Evolutionary conservation across 371 early-diverging fungal species (phyloP), one percentile per base, ranked within the genome.

Genomic region (Mortierella sp.): DNA sequence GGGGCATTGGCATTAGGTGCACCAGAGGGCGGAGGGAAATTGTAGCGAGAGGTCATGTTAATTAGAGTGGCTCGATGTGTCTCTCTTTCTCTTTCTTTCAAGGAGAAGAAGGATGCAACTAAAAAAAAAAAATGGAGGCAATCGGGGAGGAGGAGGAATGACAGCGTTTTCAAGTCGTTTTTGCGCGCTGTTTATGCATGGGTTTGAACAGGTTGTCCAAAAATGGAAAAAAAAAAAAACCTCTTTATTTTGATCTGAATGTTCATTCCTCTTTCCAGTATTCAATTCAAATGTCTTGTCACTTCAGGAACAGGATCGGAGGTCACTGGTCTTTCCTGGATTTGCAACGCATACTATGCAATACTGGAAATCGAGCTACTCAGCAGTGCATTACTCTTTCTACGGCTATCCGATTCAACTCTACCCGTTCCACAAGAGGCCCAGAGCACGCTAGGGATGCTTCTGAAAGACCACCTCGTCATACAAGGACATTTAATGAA

Each of bases 1-100:
- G 82, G 72, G 5, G 69, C 66, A 49, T 76, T 82, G 51, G 79
- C 71, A 58, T 82, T 82, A 19, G 83, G 79, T 29, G 81, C 75
- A 6, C 81, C 81, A 19, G 75, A 71, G 31, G 81, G 75, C 6
- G 81, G 75, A 17, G 80, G 75, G 61, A 75, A 80, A 62, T 55
- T 74, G 75, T 74, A 79, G 59, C 62, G 72, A 3, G 69, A 43
- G 57, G 62, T 56, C 61, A 59, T 65, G 58, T 60, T 40, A 13
- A 13, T 40, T 40, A 15, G 40, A 40, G 40, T 10, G 10, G 3
- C 40, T 10, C 40, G 40, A 40, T n/a, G 43, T n/a, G n/a, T n/a
- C n/a, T 42, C 43, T 45, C 0, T 45, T 3, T 22, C 45, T 19
- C 45, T 45, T n/a, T 10, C 7, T 28, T 23, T 23, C 13, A 26